These are phyloP conservation scores for Stentor coeruleus DNA, from an alignment of 73 alveolate species.

Conservation along the genomic window DNA sequence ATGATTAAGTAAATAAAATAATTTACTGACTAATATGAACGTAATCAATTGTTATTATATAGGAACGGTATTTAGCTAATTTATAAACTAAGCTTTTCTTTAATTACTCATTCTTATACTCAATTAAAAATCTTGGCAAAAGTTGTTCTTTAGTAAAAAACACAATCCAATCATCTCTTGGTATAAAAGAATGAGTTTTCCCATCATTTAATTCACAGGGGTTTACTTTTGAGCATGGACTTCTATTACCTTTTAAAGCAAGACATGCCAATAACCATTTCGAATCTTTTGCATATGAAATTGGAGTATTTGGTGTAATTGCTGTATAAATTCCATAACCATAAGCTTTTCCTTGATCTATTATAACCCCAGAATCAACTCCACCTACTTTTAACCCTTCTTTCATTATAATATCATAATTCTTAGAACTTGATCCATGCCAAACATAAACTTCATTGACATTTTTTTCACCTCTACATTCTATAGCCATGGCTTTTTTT, in stretches of 20 bases:
- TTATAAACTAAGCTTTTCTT: background rate
- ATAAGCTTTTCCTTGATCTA: background rate
- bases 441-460: background rate
- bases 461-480: background rate
- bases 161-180: background rate
- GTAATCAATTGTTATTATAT: no score
- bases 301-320: slow-evolving; percentile 1
- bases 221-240: no score
- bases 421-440: background rate
- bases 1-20: no score
- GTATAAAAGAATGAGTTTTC: background rate
- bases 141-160: background rate
- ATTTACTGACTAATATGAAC: no score
- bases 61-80: background rate
- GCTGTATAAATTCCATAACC: slow-evolving; percentile 5
- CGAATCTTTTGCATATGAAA: background rate
- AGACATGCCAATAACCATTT: background rate
- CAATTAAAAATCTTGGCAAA: background rate
- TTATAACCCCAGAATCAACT: background rate
- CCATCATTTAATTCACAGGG: background rate
- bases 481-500: background rate
- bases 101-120: no score
- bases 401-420: background rate
- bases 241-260: background rate
- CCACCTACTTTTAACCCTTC: slow-evolving; percentile 23